Evolutionary conservation across 2,329 filamentous ascomycete species (phyloP).

Genomic region (Alternaria alternata): DNA sequence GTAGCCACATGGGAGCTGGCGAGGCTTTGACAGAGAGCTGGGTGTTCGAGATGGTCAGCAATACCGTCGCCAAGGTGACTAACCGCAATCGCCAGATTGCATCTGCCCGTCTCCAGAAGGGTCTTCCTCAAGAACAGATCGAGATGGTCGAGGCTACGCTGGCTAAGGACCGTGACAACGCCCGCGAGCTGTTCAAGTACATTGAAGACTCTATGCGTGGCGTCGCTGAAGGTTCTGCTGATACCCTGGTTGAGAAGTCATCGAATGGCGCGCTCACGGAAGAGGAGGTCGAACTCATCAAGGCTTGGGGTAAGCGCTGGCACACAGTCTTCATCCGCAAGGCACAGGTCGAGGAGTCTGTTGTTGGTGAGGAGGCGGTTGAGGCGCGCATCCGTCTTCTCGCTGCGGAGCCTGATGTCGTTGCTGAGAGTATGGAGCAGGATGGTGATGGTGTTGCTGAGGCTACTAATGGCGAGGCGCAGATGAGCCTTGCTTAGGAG

Average conservation of each 20-base stretch:
- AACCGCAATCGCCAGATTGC: constrained; percentile 84
- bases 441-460: constrained; percentile 31
- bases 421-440: constrained; percentile 30
- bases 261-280: constrained; percentile 54
- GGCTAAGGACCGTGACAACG: constrained; percentile 72
- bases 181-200: constrained; percentile 79
- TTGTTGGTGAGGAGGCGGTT: constrained; percentile 65
- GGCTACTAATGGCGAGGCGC: constrained; percentile 36
- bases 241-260: constrained; percentile 77
- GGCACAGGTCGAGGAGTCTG: constrained; percentile 83
- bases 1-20: constrained; percentile 70
- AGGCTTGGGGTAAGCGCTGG: constrained; percentile 87
- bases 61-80: constrained; percentile 90
- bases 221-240: constrained; percentile 76
- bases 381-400: constrained; percentile 54
- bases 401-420: constrained; percentile 36
- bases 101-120: constrained; percentile 65
- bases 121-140: constrained; percentile 64
- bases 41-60: constrained; percentile 88
- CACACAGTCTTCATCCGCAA: constrained; percentile 82
- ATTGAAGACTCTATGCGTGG: constrained; percentile 80
- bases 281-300: constrained; percentile 67
- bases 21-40: constrained; percentile 75
- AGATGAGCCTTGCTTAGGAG: constrained; percentile 24
- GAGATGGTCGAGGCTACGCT: constrained; percentile 71